Evolutionary conservation across 257 asterid species (phyloP).

Genomic region (Penstemon davidsonii): DNA sequence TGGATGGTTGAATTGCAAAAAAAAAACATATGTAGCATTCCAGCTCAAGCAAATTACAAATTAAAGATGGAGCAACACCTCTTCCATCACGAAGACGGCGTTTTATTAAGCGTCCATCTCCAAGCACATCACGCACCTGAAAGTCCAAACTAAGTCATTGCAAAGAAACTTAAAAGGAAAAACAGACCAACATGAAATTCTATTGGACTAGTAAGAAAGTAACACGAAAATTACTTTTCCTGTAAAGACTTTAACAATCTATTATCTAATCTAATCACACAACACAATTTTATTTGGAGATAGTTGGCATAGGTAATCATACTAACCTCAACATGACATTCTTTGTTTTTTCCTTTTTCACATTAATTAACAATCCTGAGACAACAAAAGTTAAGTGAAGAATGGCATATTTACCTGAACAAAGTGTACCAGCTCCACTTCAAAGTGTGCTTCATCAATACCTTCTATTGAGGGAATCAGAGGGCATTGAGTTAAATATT

Average conservation of each 20-base stretch:
- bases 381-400: constrained; percentile 15
- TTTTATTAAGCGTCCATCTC: constrained; percentile 95
- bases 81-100: constrained; percentile 89
- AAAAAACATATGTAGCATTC: neutral
- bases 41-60: constrained; percentile 5
- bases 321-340: neutral
- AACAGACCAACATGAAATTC: constrained; percentile 1
- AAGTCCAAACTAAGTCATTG: constrained; percentile 27
- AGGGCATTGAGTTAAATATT: constrained; percentile 57
- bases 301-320: constrained; percentile 13
- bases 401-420: constrained; percentile 60
- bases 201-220: neutral
- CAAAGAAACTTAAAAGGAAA: constrained; percentile 25
- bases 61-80: constrained; percentile 45
- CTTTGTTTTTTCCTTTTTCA: neutral
- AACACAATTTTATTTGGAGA: constrained; percentile 8
- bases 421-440: constrained; percentile 86
- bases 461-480: constrained; percentile 59
- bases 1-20: neutral
- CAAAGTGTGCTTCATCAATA: constrained; percentile 77
- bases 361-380: neutral
- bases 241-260: neutral
- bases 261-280: neutral
- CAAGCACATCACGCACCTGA: constrained; percentile 97
- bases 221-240: constrained; percentile 15